phyloP scores from a whole-genome alignment of 169 alveolate genomes.

The Ichthyophthirius multifiliis region DNA sequence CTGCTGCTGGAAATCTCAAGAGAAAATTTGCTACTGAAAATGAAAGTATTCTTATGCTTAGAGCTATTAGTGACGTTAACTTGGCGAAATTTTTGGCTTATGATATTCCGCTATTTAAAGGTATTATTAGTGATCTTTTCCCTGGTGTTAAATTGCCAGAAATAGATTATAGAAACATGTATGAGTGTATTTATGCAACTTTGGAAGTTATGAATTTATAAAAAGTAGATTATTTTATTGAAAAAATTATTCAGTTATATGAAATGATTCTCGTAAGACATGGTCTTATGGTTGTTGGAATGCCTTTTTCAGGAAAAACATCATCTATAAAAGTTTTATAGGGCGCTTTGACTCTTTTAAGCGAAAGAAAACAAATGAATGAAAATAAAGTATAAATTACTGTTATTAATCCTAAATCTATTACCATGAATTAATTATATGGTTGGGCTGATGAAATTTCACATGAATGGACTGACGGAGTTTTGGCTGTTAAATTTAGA shows the following conservation, averaged over 20 bases:
- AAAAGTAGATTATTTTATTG: slow-evolving; percentile 57
- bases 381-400: slow-evolving; percentile 64
- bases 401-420: slow-evolving; percentile 73
- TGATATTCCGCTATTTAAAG: slow-evolving; percentile 80
- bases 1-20: slow-evolving; percentile 85
- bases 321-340: slow-evolving; percentile 58
- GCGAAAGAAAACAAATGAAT: slow-evolving; percentile 59
- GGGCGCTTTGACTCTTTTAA: slow-evolving; percentile 71
- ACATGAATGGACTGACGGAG: slow-evolving; percentile 81
- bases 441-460: slow-evolving; percentile 72
- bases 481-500: slow-evolving; percentile 67
- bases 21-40: slow-evolving; percentile 67
- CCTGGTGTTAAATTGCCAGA: slow-evolving; percentile 56
- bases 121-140: slow-evolving; percentile 74
- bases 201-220: slow-evolving; percentile 35
- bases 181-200: slow-evolving; percentile 37
- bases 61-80: slow-evolving; percentile 74
- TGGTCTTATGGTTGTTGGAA: slow-evolving; percentile 82
- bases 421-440: slow-evolving; percentile 65
- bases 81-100: slow-evolving; percentile 68
- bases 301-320: slow-evolving; percentile 74
- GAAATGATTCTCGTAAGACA: slow-evolving; percentile 79
- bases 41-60: slow-evolving; percentile 74
- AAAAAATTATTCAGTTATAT: slow-evolving; percentile 70
- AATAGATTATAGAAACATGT: slow-evolving; percentile 55